These are phyloP conservation scores for Chimonanthus salicifolius DNA, from an alignment of 164 flowering plant species.

Conservation along the genomic window DNA sequence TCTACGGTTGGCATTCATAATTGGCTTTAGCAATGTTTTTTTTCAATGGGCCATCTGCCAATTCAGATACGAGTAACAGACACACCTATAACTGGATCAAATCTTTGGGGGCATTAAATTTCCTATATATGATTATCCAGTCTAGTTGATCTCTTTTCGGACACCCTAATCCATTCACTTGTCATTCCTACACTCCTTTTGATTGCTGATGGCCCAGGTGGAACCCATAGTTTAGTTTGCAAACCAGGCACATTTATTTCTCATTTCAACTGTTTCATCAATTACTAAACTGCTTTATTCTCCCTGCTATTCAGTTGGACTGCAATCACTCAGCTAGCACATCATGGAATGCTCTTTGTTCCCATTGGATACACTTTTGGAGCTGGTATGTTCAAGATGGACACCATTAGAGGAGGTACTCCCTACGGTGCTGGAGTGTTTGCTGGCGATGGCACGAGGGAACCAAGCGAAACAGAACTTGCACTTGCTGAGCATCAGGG, in stretches of 20 bases:
- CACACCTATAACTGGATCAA: too few relatives aligned
- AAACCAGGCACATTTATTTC: not conserved
- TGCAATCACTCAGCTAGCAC: conserved; percentile 60
- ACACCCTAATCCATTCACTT: too few relatives aligned
- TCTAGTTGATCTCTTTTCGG: not conserved
- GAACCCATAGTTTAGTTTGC: not conserved
- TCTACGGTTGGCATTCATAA: too few relatives aligned
- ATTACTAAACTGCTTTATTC: not conserved
- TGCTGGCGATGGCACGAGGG: conserved; percentile 62
- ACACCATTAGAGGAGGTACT: conserved; percentile 59
- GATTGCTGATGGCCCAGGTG: too few relatives aligned
- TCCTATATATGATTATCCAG: not conserved
- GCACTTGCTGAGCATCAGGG: conserved; percentile 77
- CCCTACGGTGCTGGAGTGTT: conserved; percentile 73
- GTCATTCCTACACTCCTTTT: too few relatives aligned
- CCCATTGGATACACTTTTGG: conserved; percentile 83
- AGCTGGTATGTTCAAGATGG: conserved; percentile 66
- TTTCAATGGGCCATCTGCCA: too few relatives aligned
- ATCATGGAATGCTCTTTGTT: conserved; percentile 75
- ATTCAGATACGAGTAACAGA: too few relatives aligned
- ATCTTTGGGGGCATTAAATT: too few relatives aligned
- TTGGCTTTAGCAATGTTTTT: too few relatives aligned
- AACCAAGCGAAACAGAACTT: conserved; percentile 54
- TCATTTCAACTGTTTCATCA: not conserved
- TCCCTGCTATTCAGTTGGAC: conserved; percentile 48